Conservation (phyloP, 2,329 filamentous ascomycete species). For the Leptographium radiaticola region DNA sequence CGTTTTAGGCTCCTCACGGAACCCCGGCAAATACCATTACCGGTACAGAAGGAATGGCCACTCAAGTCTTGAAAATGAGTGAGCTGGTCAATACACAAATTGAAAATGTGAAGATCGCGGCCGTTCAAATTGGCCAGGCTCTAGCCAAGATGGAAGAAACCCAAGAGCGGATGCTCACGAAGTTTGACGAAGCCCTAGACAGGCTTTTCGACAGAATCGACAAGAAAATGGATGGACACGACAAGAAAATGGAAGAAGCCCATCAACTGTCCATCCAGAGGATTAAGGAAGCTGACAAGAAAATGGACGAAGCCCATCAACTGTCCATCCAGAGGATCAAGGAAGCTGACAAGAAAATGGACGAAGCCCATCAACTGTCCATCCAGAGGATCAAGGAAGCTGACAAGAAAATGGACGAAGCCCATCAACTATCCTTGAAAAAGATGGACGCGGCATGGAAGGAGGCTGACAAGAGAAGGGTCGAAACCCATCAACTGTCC, state of each 20-base stretch:
- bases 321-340: no score
- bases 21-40: background rate
- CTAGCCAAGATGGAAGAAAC: background rate
- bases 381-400: no score
- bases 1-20: background rate
- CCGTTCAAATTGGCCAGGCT: background rate
- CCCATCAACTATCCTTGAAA: no score
- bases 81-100: background rate
- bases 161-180: background rate
- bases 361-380: background rate
- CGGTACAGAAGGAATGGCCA: background rate
- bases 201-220: background rate
- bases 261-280: no score
- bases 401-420: no score
- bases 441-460: no score
- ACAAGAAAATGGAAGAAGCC: no score
- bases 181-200: background rate
- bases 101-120: background rate
- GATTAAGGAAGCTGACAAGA: no score
- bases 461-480: background rate
- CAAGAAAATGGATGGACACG: no score
- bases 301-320: no score
- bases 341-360: no score
- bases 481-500: background rate
- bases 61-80: background rate